Evolutionary conservation across 768 basidiomycete genomes (phyloP).

Genomic region (Imleria badia): DNA sequence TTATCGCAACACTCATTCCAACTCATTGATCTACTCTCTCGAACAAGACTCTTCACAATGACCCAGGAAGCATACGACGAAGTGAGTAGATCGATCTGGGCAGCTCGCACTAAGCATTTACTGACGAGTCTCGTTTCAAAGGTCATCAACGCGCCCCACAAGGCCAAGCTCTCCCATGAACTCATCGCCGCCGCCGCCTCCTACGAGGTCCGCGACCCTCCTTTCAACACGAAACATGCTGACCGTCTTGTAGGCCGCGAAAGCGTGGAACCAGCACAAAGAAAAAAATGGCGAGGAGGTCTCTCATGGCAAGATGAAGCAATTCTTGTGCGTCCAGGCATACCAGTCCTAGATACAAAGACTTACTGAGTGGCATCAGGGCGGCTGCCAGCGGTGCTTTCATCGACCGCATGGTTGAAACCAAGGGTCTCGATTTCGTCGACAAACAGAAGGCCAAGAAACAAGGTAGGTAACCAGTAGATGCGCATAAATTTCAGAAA

Average conservation of each 20-base stretch:
- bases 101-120: background rate
- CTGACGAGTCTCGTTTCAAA: slow-evolving; percentile 21
- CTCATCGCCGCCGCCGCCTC: slow-evolving; percentile 66
- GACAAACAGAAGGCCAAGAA: slow-evolving; percentile 45
- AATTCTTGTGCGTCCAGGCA: slow-evolving; percentile 41
- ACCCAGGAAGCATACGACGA: slow-evolving; percentile 15
- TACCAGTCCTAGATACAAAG: background rate
- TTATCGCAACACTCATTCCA: slow-evolving; percentile 1
- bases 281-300: slow-evolving; percentile 47
- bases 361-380: slow-evolving; percentile 26
- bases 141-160: slow-evolving; percentile 51
- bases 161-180: slow-evolving; percentile 63
- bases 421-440: slow-evolving; percentile 53
- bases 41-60: slow-evolving; percentile 10
- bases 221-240: background rate
- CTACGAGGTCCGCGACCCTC: slow-evolving; percentile 46
- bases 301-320: slow-evolving; percentile 56
- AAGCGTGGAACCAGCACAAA: slow-evolving; percentile 59
- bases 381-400: slow-evolving; percentile 58
- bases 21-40: background rate
- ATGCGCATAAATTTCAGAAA: too few species aligned
- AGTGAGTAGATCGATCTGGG: slow-evolving; percentile 13
- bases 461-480: slow-evolving; percentile 26
- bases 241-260: slow-evolving; percentile 49
- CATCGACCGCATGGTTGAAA: slow-evolving; percentile 54